A percentile compares a stretch with the other conserved stretches of the same genome.
Conservation (phyloP, 306 rosid species). For the Biancaea sappan region DNA sequence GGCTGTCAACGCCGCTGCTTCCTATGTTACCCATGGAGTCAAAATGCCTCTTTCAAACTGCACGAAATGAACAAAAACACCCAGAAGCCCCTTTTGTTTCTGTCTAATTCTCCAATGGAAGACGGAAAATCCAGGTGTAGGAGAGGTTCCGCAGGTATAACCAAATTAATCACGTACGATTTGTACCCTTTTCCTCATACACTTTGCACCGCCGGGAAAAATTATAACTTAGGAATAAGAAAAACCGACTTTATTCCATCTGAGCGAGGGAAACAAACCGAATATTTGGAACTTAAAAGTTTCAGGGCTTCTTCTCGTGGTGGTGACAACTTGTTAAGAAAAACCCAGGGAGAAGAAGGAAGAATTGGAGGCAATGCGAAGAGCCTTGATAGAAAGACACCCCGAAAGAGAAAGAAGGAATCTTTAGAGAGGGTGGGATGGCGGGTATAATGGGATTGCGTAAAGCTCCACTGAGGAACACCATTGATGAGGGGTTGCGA, state of each 20-base stretch:
- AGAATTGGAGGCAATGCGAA: slow-evolving; percentile 1
- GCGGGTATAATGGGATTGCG: slow-evolving; percentile 38
- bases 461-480: slow-evolving; percentile 35
- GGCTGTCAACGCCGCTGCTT: slow-evolving; percentile 46
- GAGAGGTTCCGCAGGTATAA: not conserved
- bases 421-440: not conserved
- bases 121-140: not conserved
- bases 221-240: not conserved
- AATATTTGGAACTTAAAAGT: slow-evolving; percentile 7
- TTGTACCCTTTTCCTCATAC: not conserved
- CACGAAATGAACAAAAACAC: not conserved
- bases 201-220: not conserved
- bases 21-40: slow-evolving; percentile 74
- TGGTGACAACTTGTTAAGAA: not conserved
- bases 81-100: slow-evolving; percentile 24
- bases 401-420: not conserved
- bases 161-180: not conserved
- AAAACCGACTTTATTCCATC: not conserved
- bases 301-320: not conserved
- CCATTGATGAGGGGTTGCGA: slow-evolving; percentile 24
- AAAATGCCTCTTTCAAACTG: not conserved
- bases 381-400: not conserved
- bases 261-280: not conserved
- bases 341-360: not conserved
- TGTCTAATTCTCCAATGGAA: not conserved